These are phyloP conservation scores for Hanseniaspora meyeri DNA, from an alignment of 805 yeast genomes.

Conservation along the genomic window DNA sequence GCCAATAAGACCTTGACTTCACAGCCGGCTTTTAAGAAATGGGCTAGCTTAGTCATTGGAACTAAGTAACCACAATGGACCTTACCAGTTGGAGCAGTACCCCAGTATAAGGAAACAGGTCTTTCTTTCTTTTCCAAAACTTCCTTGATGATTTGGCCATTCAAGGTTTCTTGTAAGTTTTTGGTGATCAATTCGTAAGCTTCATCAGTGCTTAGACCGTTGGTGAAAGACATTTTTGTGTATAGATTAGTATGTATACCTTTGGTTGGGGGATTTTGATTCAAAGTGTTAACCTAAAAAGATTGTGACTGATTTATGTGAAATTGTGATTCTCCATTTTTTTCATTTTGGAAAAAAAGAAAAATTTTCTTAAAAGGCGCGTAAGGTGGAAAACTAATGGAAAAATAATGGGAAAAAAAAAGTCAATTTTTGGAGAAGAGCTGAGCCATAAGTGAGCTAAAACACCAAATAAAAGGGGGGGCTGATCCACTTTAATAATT, in stretches of 20 bases:
- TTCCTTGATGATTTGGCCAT: constrained; percentile 74
- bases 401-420: no score
- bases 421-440: no score
- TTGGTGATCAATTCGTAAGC: constrained; percentile 68
- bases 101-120: constrained; percentile 88
- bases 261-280: neutral
- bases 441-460: no score
- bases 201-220: constrained; percentile 39
- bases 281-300: no score
- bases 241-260: neutral
- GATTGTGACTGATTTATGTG: no score
- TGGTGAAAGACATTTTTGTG: constrained; percentile 13
- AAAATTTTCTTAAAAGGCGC: no score
- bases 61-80: constrained; percentile 99
- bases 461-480: no score
- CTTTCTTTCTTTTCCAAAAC: constrained; percentile 70
- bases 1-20: constrained; percentile 86
- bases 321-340: no score
- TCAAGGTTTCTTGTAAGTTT: constrained; percentile 82
- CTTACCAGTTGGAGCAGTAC: constrained; percentile 97
- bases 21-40: constrained; percentile 90
- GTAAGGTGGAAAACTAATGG: no score
- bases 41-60: constrained; percentile 92
- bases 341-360: no score
- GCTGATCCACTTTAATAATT: no score